Percentiles rank a stretch among this genome's conserved stretches.
Conservation (phyloP, 176 grass and related monocot species). For the Cocos nucifera region DNA sequence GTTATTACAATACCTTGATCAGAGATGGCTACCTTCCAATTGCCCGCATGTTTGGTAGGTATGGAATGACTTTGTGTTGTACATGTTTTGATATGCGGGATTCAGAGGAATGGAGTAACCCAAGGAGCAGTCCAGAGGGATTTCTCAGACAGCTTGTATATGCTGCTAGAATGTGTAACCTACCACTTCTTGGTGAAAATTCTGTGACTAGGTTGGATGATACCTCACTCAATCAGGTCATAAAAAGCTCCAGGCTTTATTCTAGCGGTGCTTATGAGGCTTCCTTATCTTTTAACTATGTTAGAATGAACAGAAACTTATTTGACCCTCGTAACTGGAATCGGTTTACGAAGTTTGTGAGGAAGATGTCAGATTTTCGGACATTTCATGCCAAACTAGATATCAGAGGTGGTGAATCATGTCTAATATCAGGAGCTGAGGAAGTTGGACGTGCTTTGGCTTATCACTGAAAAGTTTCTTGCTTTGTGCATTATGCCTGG, state of each 20-base stretch:
- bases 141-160: slow-evolving; percentile 46
- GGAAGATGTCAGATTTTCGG: slow-evolving; percentile 60
- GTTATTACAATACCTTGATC: slow-evolving; percentile 64
- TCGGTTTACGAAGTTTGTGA: slow-evolving; percentile 58
- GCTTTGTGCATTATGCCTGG: neutral
- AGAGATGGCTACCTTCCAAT: slow-evolving; percentile 77
- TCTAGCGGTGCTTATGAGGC: slow-evolving; percentile 32
- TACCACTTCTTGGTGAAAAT: slow-evolving; percentile 63
- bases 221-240: slow-evolving; percentile 46
- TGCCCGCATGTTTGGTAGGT: slow-evolving; percentile 48
- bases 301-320: slow-evolving; percentile 66
- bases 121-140: slow-evolving; percentile 60
- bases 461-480: slow-evolving; percentile 28
- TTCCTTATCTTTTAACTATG: slow-evolving; percentile 73
- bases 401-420: slow-evolving; percentile 41
- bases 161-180: slow-evolving; percentile 43
- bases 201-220: slow-evolving; percentile 41
- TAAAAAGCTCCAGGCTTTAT: slow-evolving; percentile 57
- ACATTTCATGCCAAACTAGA: slow-evolving; percentile 51
- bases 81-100: slow-evolving; percentile 55
- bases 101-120: slow-evolving; percentile 20
- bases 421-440: slow-evolving; percentile 38
- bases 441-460: slow-evolving; percentile 34
- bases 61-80: slow-evolving; percentile 45
- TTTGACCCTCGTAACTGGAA: slow-evolving; percentile 62